Evolutionary conservation across 331 rosid genomes (phyloP), one percentile per base, ranked within the genome.

Genomic region (Quercus phellos): DNA sequence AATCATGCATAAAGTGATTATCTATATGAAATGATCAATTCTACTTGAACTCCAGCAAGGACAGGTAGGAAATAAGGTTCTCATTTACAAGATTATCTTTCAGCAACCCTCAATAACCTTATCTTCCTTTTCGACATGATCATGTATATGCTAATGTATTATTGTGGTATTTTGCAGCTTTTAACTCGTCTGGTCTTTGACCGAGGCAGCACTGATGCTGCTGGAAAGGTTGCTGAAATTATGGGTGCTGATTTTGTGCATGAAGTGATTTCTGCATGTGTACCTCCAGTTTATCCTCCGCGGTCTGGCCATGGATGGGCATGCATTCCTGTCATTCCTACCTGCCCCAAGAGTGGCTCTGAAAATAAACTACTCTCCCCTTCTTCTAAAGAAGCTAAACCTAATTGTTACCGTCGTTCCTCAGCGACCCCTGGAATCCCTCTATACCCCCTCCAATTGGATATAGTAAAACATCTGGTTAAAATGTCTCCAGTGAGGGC

Each of bases 271-370:
- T 92, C 99, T 72, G 92, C 99, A 74, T 92, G 99, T 78, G 99
- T 94, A 77, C 97, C 97, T 83, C 94, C 97, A 51, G 99, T 94
- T 76, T 94, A 82, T 79, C 97, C 97, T 73, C 99, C 99, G 0
- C 89, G 97, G 34, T 89, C 95, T 83, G 99, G 99, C 70, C 89
- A 87, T 79, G 99, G 97, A 67, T 94, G 99, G 99, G 99, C 97
- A 17, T 89, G 99, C 83, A 94, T 94, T 87, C 99, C 97, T 0
- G 89, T 90, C 77, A 78, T 88, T 81, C 97, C 99, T 79, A 78
- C 93, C 38, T 88, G 87, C 82, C 83, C 90, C 16, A 88, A 84
- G 84, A 86, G 89, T 79, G 84, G 92, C 79, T 92, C 97, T 32
- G 99, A 92, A 78, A 86, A 83, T 78, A 94, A 84, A 92, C 84